These are phyloP conservation scores for Barnettozyma siamensis DNA, from an alignment of 805 yeast genomes.

Conservation along the genomic window DNA sequence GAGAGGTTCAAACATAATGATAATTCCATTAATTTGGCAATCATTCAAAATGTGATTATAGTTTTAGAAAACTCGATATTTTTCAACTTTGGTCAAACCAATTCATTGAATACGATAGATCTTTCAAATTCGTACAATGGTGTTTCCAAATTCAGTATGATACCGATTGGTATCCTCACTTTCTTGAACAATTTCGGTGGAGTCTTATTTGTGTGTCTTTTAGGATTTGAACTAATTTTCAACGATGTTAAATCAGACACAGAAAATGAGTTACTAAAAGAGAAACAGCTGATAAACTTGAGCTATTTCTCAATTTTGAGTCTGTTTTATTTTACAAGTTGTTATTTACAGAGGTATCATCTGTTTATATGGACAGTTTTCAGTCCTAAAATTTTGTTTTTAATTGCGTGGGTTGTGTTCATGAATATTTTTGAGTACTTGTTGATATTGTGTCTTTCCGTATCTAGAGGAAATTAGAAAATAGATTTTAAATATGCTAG, in stretches of 20 bases:
- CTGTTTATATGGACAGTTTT: slow-evolving; percentile 97
- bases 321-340: slow-evolving; percentile 56
- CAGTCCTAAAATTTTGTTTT: slow-evolving; percentile 84
- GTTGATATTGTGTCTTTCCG: neutral
- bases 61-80: slow-evolving; percentile 71
- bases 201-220: slow-evolving; percentile 53
- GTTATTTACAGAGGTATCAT: slow-evolving; percentile 73
- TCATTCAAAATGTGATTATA: slow-evolving; percentile 25
- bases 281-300: slow-evolving; percentile 24
- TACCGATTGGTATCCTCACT: slow-evolving; percentile 70
- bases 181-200: slow-evolving; percentile 82
- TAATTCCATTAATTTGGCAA: slow-evolving; percentile 1
- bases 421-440: slow-evolving; percentile 27
- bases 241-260: slow-evolving; percentile 7
- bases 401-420: slow-evolving; percentile 65
- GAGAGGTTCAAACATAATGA: slow-evolving; percentile 1
- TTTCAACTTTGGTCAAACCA: slow-evolving; percentile 86
- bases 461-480: neutral
- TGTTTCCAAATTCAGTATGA: slow-evolving; percentile 58
- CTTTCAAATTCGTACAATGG: slow-evolving; percentile 93
- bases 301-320: slow-evolving; percentile 58
- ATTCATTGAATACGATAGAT: slow-evolving; percentile 87
- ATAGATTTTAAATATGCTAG: no score
- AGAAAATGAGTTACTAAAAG: slow-evolving; percentile 2
- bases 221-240: slow-evolving; percentile 30